Base-by-base conservation (phyloP, 2,329 filamentous ascomycete species). In the Fusarium gaditjirri region DNA sequence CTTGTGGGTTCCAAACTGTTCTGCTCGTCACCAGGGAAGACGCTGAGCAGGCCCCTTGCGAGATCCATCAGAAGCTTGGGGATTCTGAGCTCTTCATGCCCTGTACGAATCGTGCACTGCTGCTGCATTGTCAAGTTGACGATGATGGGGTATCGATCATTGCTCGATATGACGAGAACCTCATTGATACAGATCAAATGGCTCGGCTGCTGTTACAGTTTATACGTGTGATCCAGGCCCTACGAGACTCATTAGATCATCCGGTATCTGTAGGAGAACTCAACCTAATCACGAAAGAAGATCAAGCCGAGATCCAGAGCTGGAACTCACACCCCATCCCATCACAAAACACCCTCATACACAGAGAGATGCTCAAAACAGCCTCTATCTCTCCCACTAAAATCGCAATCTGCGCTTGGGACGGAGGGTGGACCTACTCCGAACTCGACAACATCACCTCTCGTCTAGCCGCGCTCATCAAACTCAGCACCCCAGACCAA, bases 1-100 rank as follows among this genome's bases (percentile, higher is more conserved):
- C 65, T 4, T 61, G 62, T 17, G 65, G 44, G 23, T 68, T 68
- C 11, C 65, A 68, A 33, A 66, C 65, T 6, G 56, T 66, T 4
- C 31, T 68, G 4, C 9, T 61, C 12, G 62, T 68, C 7, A 53
- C 65, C 0, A 21, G 21, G 1, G 23, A 36, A 0, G 16, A 23
- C 11, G 17, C 36, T 8, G 19, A 16, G 12, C 5, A 12, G 0
- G 1, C 43, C 4, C 25, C 21, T 6, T 43, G 44, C 7, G 44
- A 63, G 9, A 36, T 57, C 13, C 59, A 39, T 1, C 39, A n/a
- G 0, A 63, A 42, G 39, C 52, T 14, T 8, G 39, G 12, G 4
- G 44, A 52, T 2, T n/a, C 50, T 7, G 60, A 57, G 8, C 27
- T 9, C 1, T 58, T 66, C 10, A 46, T 66, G 16, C 63, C 63